Evolutionary conservation across 129 eudicot genomes (phyloP).

Genomic region (Calendula officinalis): DNA sequence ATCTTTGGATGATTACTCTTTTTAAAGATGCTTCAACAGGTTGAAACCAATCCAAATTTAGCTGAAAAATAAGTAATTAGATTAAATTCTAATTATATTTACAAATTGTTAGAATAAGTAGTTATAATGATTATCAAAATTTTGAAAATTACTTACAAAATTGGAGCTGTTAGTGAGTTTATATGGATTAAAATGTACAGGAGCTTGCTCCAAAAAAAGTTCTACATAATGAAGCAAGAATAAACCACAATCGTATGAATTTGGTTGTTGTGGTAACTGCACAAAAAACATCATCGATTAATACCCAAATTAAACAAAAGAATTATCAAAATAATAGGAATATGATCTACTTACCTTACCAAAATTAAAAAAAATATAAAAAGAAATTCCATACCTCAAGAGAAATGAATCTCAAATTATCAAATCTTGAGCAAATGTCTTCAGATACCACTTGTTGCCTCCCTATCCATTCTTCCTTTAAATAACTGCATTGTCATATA

Average conservation of each 20-base stretch:
- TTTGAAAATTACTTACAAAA: constrained; percentile 57
- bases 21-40: constrained; percentile 79
- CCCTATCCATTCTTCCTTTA: constrained; percentile 95
- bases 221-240: constrained; percentile 91
- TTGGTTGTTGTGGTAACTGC: constrained; percentile 97
- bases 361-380: neutral
- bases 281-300: constrained; percentile 8
- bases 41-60: constrained; percentile 70
- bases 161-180: constrained; percentile 43
- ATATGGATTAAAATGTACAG: constrained; percentile 58
- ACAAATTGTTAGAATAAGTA: neutral
- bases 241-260: constrained; percentile 81
- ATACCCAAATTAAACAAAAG: neutral
- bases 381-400: constrained; percentile 90
- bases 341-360: neutral
- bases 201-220: constrained; percentile 73
- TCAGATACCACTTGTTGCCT: constrained; percentile 59
- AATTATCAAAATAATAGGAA: neutral
- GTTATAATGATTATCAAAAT: neutral
- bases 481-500: constrained; percentile 57
- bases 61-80: constrained; percentile 44
- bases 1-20: constrained; percentile 56
- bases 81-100: neutral
- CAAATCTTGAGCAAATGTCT: constrained; percentile 62
- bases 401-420: constrained; percentile 66